Base-by-base conservation (phyloP, 2,329 filamentous ascomycete genomes). In the Hymenoscyphus fructigenus region DNA sequence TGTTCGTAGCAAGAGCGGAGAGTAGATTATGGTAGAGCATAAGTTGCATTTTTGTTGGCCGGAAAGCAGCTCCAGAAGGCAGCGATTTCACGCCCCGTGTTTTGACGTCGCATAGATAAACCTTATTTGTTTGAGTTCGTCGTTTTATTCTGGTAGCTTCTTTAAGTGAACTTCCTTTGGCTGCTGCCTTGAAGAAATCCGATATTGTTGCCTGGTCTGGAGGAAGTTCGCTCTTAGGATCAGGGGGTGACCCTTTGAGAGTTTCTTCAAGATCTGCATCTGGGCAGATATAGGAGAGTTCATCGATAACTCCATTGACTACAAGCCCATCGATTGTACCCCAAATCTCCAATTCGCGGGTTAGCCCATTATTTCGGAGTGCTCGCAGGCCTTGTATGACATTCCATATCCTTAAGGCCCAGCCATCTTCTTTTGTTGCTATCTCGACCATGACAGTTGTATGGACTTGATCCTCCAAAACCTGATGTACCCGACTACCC, bases 51-150 rank as follows among this genome's bases (percentile, higher is more conserved):
- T 89, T 87, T 0, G 93, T 91, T 0, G 92, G 91, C 12, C 90
- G 85, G 56, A 92, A 82, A 0, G 88, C 85, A 0, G 86, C 72
- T 80, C 26, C 87, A 85, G 1, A 85, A 82, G 1, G 93, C 2
- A 91, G 74, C 2, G 82, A 84, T n/a, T 79, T 80, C 3, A 84
- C 86, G 0, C 82, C 83, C 20, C 93, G 85, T 0, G 94, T 98
- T 77, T 99, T 99, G 68, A 97, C 87, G 71, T 99, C 95, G 0
- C 88, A 88, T 59, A 99, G 80, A 76, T 96, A 97, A n/a, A 90
- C 77, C 62, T 79, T 77, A 50, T 74, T 69, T 0, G 66, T 65
- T 14, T 61, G 60, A 9, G 60, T 17, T 12, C 61, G 62, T 15
- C 53, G 57, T 50, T 65, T 68, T 20, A n/a, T 65, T 29, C 59